These are phyloP conservation scores for Groenewaldozyma salmanticensis DNA, from an alignment of 805 yeast genomes.

Conservation along the genomic window DNA sequence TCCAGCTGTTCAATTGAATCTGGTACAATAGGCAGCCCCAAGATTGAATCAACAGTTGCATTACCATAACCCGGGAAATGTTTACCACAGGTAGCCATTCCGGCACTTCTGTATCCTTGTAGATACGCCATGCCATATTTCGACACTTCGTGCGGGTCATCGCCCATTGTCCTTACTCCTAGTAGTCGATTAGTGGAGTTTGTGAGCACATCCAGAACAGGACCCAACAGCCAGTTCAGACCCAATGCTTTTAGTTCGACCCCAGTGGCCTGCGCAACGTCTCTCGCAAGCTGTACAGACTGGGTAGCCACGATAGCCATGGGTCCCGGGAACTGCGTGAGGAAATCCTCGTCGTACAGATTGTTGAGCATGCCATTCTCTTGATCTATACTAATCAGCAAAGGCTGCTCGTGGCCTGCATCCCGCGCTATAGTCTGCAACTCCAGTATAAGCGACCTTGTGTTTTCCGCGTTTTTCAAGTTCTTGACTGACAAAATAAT, in stretches of 20 bases:
- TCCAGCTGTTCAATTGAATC: constrained; percentile 46
- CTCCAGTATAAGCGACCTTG: constrained; percentile 40
- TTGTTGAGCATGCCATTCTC: constrained; percentile 58
- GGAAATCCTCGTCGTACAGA: constrained; percentile 39
- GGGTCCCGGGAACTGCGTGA: constrained; percentile 55
- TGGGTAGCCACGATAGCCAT: constrained; percentile 55
- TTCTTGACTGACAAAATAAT: constrained; percentile 45
- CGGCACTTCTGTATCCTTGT: constrained; percentile 44
- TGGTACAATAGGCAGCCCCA: constrained; percentile 50
- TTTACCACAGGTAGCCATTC: constrained; percentile 46
- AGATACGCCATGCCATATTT: constrained; percentile 45
- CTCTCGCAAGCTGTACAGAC: constrained; percentile 38
- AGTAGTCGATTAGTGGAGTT: constrained; percentile 46
- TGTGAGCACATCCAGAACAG: constrained; percentile 52
- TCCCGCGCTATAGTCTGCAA: constrained; percentile 45
- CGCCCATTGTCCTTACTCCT: constrained; percentile 54
- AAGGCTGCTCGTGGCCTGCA: constrained; percentile 42
- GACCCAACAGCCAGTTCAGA: constrained; percentile 46
- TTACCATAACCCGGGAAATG: constrained; percentile 62
- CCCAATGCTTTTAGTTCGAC: constrained; percentile 46
- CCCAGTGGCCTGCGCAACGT: constrained; percentile 46
- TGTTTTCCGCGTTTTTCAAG: constrained; percentile 38
- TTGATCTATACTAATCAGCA: constrained; percentile 50
- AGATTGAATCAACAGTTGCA: constrained; percentile 46
- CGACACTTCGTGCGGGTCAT: constrained; percentile 49